Conservation (phyloP, 495 filamentous ascomycete species). For the Penicillium ochrochloron region DNA sequence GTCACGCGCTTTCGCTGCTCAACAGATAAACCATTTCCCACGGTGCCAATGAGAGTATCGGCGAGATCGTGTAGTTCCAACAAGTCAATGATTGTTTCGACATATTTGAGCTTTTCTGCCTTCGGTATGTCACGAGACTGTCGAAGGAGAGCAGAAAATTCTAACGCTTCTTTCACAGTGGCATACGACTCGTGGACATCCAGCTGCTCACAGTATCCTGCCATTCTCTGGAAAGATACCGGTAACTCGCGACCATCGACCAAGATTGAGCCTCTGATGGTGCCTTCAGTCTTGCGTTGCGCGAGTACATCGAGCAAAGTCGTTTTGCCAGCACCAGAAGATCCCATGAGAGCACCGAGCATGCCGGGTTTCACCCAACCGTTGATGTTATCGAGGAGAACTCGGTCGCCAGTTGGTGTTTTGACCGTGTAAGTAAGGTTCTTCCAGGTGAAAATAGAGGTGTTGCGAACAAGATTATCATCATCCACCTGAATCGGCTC, state of each 20-base stretch:
- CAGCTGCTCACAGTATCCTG: slow-evolving; percentile 63
- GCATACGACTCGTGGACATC: slow-evolving; percentile 63
- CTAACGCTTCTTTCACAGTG: slow-evolving; percentile 65
- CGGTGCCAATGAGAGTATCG: slow-evolving; percentile 56
- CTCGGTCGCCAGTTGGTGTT: slow-evolving; percentile 42
- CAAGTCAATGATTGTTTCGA: slow-evolving; percentile 59
- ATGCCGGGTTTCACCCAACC: slow-evolving; percentile 91
- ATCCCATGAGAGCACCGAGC: slow-evolving; percentile 72
- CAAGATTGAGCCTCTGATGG: slow-evolving; percentile 81
- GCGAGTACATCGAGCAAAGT: slow-evolving; percentile 57
- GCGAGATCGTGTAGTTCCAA: slow-evolving; percentile 62
- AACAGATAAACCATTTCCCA: slow-evolving; percentile 56
- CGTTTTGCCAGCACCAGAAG: slow-evolving; percentile 66
- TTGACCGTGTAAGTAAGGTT: slow-evolving; percentile 59
- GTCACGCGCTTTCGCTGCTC: slow-evolving; percentile 68
- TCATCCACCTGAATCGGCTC: slow-evolving; percentile 21
- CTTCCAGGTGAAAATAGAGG: slow-evolving; percentile 64
- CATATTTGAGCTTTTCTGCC: slow-evolving; percentile 63
- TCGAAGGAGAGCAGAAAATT: slow-evolving; percentile 61
- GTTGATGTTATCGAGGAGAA: slow-evolving; percentile 75
- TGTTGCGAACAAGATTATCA: slow-evolving; percentile 48
- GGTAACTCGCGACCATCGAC: slow-evolving; percentile 80
- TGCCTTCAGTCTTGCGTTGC: slow-evolving; percentile 81
- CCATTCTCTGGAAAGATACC: slow-evolving; percentile 75
- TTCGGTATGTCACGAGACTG: slow-evolving; percentile 55